Evolutionary conservation across 495 filamentous ascomycete species (phyloP).

Genomic region (Neurospora intermedia): DNA sequence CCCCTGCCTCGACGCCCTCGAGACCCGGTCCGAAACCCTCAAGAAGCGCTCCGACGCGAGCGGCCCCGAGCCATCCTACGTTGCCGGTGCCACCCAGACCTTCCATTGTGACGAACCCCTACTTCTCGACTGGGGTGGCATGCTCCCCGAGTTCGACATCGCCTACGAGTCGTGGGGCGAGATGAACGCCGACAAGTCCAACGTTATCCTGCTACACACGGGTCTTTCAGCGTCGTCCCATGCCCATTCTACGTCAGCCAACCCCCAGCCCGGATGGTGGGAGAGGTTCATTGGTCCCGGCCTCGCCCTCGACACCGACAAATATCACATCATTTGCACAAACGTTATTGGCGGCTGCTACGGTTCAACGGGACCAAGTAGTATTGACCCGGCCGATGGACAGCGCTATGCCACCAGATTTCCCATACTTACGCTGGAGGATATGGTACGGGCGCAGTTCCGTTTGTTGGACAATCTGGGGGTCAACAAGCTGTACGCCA

Average conservation of each 20-base stretch:
- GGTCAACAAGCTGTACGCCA: constrained; percentile 76
- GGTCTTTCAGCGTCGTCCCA: constrained; percentile 93
- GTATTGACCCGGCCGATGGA: constrained; percentile 79
- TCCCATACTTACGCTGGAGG: constrained; percentile 89
- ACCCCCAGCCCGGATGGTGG: constrained; percentile 94
- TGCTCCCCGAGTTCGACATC: constrained; percentile 73
- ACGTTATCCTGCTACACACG: constrained; percentile 87
- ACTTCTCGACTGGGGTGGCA: constrained; percentile 86
- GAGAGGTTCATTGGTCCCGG: constrained; percentile 97
- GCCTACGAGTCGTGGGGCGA: constrained; percentile 92
- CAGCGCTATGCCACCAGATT: constrained; percentile 89
- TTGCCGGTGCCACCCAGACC: constrained; percentile 64
- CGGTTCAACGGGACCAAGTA: constrained; percentile 85
- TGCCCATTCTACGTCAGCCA: constrained; percentile 76
- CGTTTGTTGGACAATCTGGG: constrained; percentile 71
- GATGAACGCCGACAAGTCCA: constrained; percentile 71
- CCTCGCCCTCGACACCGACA: constrained; percentile 74
- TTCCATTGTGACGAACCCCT: constrained; percentile 67
- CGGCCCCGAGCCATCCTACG: constrained; percentile 92
- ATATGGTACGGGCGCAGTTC: constrained; percentile 97
- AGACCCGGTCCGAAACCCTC: constrained; percentile 71
- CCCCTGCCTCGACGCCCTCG: constrained; percentile 87
- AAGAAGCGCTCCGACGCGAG: constrained; percentile 37
- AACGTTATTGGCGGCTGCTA: constrained; percentile 96
- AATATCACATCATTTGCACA: constrained; percentile 89